These are phyloP conservation scores for Ustilago nuda DNA, from an alignment of 1,284 basidiomycete genomes.

Conservation along the genomic window DNA sequence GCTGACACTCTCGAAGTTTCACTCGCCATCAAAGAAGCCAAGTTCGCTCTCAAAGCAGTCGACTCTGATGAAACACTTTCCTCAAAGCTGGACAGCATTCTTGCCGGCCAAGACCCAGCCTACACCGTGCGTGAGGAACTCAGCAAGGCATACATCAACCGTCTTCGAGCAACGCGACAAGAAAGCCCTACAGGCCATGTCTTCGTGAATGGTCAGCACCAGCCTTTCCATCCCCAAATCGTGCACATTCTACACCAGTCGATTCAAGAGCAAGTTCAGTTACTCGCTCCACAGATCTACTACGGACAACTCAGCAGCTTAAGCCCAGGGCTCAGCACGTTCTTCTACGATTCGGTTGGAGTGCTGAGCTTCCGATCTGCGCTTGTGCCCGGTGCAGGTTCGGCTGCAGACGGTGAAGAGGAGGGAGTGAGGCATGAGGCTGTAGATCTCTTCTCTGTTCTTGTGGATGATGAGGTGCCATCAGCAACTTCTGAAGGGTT, in stretches of 20 bases:
- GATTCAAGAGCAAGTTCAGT: conserved; percentile 49
- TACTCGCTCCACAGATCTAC: conserved; percentile 74
- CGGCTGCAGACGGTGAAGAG: conserved; percentile 70
- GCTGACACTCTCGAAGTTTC: conserved; percentile 27
- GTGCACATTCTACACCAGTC: conserved; percentile 45
- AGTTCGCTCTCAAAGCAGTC: conserved; percentile 29
- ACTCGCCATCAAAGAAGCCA: conserved; percentile 43
- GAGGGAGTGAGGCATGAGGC: conserved; percentile 66
- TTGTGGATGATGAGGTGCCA: conserved; percentile 10
- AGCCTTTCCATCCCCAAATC: conserved; percentile 77
- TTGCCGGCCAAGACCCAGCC: conserved; percentile 13
- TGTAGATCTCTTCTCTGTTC: conserved; percentile 45
- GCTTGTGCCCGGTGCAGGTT: conserved; percentile 72
- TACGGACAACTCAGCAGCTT: conserved; percentile 75
- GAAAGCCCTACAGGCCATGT: conserved; percentile 68
- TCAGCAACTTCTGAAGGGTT: neutral
- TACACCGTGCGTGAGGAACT: conserved; percentile 24
- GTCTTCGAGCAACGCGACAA: conserved; percentile 35
- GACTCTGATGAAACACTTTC: conserved; percentile 17
- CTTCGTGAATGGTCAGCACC: conserved; percentile 89
- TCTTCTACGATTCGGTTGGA: conserved; percentile 89
- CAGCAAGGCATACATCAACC: conserved; percentile 39
- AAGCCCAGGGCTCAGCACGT: conserved; percentile 74
- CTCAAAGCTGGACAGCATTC: conserved; percentile 12
- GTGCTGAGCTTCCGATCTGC: conserved; percentile 78